phyloP scores from a whole-genome alignment of 176 grass and related monocot species.

The Rhynchospora pubera region DNA sequence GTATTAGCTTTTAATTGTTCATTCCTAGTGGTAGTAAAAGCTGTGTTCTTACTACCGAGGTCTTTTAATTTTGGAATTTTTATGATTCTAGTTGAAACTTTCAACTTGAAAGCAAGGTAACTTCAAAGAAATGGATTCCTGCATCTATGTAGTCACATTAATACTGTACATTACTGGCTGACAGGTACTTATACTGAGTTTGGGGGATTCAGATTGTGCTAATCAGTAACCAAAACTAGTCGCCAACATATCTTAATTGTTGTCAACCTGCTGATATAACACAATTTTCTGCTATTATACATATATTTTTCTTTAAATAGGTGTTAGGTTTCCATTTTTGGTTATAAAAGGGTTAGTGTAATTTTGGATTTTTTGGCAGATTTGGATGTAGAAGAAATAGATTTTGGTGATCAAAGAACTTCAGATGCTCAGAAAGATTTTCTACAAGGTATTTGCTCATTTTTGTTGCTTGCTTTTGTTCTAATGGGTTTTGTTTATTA shows the following conservation, averaged over 20 bases:
- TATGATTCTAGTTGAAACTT: neutral
- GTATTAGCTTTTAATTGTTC: neutral
- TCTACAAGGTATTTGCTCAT: conserved; percentile 11
- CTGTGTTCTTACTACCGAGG: neutral
- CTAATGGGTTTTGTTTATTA: neutral
- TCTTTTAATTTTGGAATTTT: neutral
- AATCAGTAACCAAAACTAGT: too few relatives aligned
- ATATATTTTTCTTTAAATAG: neutral
- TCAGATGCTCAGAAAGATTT: conserved; percentile 5
- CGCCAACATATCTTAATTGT: neutral
- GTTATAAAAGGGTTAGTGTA: neutral
- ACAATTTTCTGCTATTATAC: neutral
- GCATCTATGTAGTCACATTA: neutral
- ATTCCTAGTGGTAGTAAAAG: neutral
- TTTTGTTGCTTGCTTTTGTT: neutral
- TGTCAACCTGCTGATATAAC: neutral
- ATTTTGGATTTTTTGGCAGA: conserved; percentile 6
- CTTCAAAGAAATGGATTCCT: neutral
- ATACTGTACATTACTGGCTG: neutral
- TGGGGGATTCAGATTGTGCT: neutral
- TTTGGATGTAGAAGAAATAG: conserved; percentile 6
- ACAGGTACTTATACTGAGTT: neutral
- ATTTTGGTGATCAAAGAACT: conserved; percentile 7
- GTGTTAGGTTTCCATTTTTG: neutral
- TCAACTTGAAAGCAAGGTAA: neutral